Evolutionary conservation across 768 basidiomycete species (phyloP).

Genomic region (Mycena galericulata): DNA sequence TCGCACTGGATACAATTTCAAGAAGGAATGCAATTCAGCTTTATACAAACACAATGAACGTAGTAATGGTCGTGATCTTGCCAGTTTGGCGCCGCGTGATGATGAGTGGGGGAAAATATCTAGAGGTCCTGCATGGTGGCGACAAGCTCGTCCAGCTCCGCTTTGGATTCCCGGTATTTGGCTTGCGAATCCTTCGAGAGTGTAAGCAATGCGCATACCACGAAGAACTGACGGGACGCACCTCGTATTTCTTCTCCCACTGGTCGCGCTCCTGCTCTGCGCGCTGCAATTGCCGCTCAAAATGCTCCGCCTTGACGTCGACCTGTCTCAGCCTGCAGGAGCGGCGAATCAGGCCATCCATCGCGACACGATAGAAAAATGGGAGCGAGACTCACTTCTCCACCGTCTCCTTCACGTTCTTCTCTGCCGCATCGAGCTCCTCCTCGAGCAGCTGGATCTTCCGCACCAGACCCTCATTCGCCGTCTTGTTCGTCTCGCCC

Average conservation of each 20-base stretch:
- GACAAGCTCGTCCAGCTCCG: slow-evolving; percentile 88
- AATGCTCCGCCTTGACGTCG: slow-evolving; percentile 99
- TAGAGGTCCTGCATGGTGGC: slow-evolving; percentile 78
- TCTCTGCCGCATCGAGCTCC: slow-evolving; percentile 95
- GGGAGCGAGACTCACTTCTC: slow-evolving; percentile 82
- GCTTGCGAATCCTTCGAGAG: slow-evolving; percentile 67
- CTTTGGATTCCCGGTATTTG: slow-evolving; percentile 81
- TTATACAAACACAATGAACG: slow-evolving; percentile 17
- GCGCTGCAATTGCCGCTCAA: slow-evolving; percentile 89
- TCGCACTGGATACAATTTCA: neutral
- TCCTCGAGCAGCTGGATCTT: slow-evolving; percentile 95
- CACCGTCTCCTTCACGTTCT: slow-evolving; percentile 94
- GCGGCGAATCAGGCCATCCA: slow-evolving; percentile 27
- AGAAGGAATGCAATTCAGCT: slow-evolving; percentile 18
- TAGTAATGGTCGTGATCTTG: slow-evolving; percentile 19
- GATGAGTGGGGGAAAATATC: slow-evolving; percentile 14
- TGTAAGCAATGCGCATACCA: neutral
- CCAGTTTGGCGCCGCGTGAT: slow-evolving; percentile 17
- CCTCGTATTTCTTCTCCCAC: slow-evolving; percentile 97
- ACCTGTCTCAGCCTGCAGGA: slow-evolving; percentile 86
- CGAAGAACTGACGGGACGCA: slow-evolving; percentile 48
- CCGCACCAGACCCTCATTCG: slow-evolving; percentile 78
- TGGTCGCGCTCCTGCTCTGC: slow-evolving; percentile 91
- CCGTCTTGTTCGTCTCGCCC: slow-evolving; percentile 75
- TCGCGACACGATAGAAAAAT: neutral